Evolutionary conservation across 768 basidiomycete genomes (phyloP).

Genomic region (Tricholoma bakamatsutake): DNA sequence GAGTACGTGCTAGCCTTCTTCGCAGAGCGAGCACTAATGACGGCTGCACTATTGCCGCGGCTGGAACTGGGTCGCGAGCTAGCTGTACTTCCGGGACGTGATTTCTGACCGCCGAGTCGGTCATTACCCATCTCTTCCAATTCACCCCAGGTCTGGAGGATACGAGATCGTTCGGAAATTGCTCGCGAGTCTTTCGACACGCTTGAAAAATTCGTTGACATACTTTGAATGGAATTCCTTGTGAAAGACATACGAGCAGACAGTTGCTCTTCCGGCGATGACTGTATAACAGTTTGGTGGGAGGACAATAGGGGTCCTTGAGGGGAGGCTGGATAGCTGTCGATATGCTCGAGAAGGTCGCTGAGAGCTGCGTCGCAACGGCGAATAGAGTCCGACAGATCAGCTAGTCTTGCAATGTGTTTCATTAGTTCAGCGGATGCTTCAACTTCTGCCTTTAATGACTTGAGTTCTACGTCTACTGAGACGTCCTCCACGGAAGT

Average conservation of each 20-base stretch:
- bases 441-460: conserved; percentile 55
- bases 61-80: conserved; percentile 58
- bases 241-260: conserved; percentile 61
- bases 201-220: conserved; percentile 34
- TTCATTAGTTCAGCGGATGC: conserved; percentile 42
- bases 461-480: conserved; percentile 54
- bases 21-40: conserved; percentile 14
- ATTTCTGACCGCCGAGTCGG: conserved; percentile 51
- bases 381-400: conserved; percentile 42
- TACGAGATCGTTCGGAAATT: conserved; percentile 51
- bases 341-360: conserved; percentile 80
- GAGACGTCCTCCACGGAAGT: conserved; percentile 30
- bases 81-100: conserved; percentile 58
- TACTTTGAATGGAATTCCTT: conserved; percentile 38
- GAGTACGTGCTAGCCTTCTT: conserved; percentile 33
- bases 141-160: conserved; percentile 77
- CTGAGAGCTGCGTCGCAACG: conserved; percentile 73
- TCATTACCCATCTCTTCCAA: conserved; percentile 78
- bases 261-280: conserved; percentile 65
- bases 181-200: conserved; percentile 59
- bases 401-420: conserved; percentile 47
- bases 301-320: conserved; percentile 44
- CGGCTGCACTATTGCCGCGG: conserved; percentile 50
- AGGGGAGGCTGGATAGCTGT: conserved; percentile 70
- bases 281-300: conserved; percentile 33